Evolutionary conservation across 805 yeast genomes (phyloP), one percentile per base, ranked within the genome.

Genomic region (Myxozyma neotropica): DNA sequence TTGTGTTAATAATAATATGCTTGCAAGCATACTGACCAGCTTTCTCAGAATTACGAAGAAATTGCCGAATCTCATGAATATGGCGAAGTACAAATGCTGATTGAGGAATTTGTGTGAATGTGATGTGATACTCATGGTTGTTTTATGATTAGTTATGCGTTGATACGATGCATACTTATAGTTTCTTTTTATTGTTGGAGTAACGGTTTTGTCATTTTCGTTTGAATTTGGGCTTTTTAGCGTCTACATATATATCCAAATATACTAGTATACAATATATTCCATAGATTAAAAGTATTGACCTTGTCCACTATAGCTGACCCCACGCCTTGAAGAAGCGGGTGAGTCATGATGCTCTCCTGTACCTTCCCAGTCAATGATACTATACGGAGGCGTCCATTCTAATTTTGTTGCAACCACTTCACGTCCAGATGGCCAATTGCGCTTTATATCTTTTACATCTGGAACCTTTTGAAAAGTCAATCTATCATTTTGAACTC

Each of bases 41-140:
- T 23, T 6, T 31, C 13, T 4, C 38, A 62, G 66, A 62, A 89
- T 71, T 88, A 88, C 86, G 83, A 85, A 69, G 95, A 87, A 67
- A 81, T 91, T 57, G 93, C 88, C 55, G 94, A 89, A 48, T 91
- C 91, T 43, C 89, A 89, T 71, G 97, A 91, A 72, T 64, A 58
- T 45, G 72, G 72, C 26, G 70, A 68, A 43, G 66, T 71, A 35
- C 45, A 53, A 36, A 46, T 57, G 42, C 13, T 64, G 50, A 61
- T 64, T 21, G 59, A 61, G 21, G 67, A 64, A 29, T 59, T 55
- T 35, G 58, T 55, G 19, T 58, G 48, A 51, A 26, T 24, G 29
- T 10, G 12, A 8, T 44, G 15, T 6, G n/a, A n/a, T n/a, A n/a
- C n/a, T n/a, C n/a, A n/a, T n/a, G n/a, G n/a, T n/a, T n/a, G n/a